Evolutionary conservation across 2,329 filamentous ascomycete species (phyloP).

Genomic region (Ceratocystiopsis brevicomis): DNA sequence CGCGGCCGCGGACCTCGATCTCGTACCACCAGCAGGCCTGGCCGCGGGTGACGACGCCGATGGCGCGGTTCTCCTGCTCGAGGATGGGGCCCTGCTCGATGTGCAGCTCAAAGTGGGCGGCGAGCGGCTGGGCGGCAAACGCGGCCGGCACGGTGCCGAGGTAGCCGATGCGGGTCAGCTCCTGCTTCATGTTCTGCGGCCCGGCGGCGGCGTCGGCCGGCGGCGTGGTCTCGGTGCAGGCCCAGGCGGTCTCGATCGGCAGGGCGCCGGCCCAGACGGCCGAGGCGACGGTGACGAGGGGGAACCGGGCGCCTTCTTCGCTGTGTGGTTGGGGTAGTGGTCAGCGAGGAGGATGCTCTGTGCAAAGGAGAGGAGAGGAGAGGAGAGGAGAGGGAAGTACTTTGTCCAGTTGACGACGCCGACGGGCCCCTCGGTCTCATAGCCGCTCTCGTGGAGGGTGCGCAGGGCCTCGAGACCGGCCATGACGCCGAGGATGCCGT

Average conservation of each 20-base stretch:
- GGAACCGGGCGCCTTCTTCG: constrained; percentile 67
- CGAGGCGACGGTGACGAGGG: constrained; percentile 53
- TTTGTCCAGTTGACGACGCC: constrained; percentile 69
- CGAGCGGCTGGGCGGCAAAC: constrained; percentile 42
- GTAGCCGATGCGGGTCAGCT: constrained; percentile 55
- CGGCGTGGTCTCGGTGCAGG: constrained; percentile 35
- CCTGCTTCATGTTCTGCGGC: constrained; percentile 42
- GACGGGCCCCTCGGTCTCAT: constrained; percentile 51
- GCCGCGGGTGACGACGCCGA: constrained; percentile 54
- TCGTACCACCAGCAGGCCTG: constrained; percentile 61
- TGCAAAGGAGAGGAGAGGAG: neutral
- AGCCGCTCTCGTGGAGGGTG: constrained; percentile 44
- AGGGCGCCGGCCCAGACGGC: constrained; percentile 59
- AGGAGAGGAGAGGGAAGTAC: constrained; percentile 15
- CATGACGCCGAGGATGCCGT: constrained; percentile 58
- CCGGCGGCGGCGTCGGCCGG: constrained; percentile 20
- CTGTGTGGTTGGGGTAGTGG: constrained; percentile 18
- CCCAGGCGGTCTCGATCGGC: constrained; percentile 39
- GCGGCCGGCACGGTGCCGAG: constrained; percentile 39
- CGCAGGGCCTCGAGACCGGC: constrained; percentile 56
- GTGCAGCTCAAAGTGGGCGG: constrained; percentile 66
- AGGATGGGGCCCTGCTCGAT: constrained; percentile 71
- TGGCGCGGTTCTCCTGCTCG: constrained; percentile 39
- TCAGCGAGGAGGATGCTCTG: neutral
- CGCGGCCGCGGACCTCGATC: constrained; percentile 43